Evolutionary conservation across 768 basidiomycete species (phyloP).

Genomic region (Lactifluus hygrophoroides): DNA sequence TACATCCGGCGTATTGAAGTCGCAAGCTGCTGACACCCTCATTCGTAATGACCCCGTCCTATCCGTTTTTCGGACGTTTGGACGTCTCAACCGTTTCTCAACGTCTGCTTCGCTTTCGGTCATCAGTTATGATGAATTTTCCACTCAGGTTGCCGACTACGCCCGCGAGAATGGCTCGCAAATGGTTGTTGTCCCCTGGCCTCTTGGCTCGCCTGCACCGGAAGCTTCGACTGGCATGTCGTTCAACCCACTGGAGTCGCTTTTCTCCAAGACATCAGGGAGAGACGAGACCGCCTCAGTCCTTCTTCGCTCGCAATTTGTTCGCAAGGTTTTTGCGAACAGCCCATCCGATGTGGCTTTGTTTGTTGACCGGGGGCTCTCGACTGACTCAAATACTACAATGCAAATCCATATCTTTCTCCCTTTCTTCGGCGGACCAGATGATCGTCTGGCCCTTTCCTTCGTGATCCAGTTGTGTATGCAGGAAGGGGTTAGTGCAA

Average conservation of each 20-base stretch:
- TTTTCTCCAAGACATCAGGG: constrained; percentile 51
- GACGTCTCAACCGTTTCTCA: constrained; percentile 54
- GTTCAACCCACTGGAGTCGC: constrained; percentile 63
- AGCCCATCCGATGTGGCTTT: constrained; percentile 72
- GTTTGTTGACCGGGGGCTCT: constrained; percentile 68
- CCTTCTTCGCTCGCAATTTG: constrained; percentile 70
- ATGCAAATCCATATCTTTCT: constrained; percentile 60
- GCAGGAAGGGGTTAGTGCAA: constrained; percentile 57
- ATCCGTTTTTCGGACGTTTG: constrained; percentile 71
- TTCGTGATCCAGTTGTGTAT: constrained; percentile 77
- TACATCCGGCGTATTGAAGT: constrained; percentile 79
- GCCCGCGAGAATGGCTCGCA: constrained; percentile 50
- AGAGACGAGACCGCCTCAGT: constrained; percentile 45
- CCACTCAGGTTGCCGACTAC: constrained; percentile 54
- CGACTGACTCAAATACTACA: constrained; percentile 24
- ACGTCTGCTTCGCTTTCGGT: constrained; percentile 68
- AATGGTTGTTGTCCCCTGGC: constrained; percentile 83
- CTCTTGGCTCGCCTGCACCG: constrained; percentile 28
- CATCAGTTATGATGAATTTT: constrained; percentile 66
- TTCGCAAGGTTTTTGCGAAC: constrained; percentile 71
- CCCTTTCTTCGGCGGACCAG: constrained; percentile 91
- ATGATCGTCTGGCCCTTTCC: constrained; percentile 78
- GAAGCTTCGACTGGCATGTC: constrained; percentile 23
- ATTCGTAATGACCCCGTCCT: constrained; percentile 64
- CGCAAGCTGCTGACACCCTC: constrained; percentile 63